A percentile compares a stretch with the other conserved stretches of the same genome.
Conservation (phyloP, 2,329 filamentous ascomycete genomes). For the Pseudogymnoascus sp. region DNA sequence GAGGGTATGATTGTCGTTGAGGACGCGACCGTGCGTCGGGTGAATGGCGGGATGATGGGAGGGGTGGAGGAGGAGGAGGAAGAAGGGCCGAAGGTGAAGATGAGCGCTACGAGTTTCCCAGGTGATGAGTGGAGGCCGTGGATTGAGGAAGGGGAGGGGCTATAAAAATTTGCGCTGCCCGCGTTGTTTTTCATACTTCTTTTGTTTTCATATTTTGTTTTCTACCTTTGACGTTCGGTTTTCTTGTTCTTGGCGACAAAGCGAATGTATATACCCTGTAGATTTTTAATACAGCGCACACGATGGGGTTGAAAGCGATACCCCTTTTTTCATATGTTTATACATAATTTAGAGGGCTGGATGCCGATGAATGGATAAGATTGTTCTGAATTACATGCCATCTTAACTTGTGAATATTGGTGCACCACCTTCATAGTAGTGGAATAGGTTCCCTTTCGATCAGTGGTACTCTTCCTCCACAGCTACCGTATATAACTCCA, state of each 20-base stretch:
- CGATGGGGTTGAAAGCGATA: background rate
- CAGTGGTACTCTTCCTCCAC: too few species aligned
- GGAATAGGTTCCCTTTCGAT: too few species aligned
- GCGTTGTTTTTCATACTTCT: background rate
- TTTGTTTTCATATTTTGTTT: background rate
- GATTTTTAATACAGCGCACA: background rate
- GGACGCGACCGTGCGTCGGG: background rate
- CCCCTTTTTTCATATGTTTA: background rate
- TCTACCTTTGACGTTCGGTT: background rate
- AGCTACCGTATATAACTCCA: too few species aligned
- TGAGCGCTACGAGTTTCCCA: slow-evolving; percentile 61
- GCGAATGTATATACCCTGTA: background rate
- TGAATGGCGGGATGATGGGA: slow-evolving; percentile 20
- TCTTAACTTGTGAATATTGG: slow-evolving; percentile 34
- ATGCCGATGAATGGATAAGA: slow-evolving; percentile 33
- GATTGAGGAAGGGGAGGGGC: slow-evolving; percentile 23
- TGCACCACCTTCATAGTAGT: too few species aligned
- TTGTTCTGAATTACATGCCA: slow-evolving; percentile 45
- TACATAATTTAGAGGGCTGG: slow-evolving; percentile 42
- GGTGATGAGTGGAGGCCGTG: slow-evolving; percentile 62
- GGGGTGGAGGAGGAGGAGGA: slow-evolving; percentile 36
- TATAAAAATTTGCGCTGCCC: background rate
- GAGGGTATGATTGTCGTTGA: background rate
- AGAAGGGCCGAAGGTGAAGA: slow-evolving; percentile 35
- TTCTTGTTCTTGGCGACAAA: background rate